These are phyloP conservation scores for Lunularia cruciata DNA, from an alignment of 225 moss, liverwort and hornwort genomes.

Conservation along the genomic window DNA sequence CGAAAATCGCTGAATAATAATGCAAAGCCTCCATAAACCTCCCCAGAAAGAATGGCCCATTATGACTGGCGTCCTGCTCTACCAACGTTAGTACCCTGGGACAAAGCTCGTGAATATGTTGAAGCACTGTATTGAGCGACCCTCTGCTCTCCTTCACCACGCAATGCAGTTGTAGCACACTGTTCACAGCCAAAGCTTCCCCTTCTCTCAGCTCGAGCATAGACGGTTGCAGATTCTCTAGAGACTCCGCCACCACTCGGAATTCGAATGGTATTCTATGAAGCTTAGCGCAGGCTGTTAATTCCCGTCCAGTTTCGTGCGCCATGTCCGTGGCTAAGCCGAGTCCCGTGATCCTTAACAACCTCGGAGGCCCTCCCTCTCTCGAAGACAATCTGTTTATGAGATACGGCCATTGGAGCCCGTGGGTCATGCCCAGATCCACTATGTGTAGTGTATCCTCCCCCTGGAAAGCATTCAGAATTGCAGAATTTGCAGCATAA, in stretches of 20 bases:
- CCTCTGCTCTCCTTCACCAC: slow-evolving; percentile 43
- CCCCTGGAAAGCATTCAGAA: slow-evolving; percentile 38
- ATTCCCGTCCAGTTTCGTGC: slow-evolving; percentile 25
- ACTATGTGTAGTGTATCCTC: slow-evolving; percentile 33
- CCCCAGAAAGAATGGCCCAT: slow-evolving; percentile 40
- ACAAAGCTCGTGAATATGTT: slow-evolving; percentile 29
- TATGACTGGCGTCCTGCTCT: slow-evolving; percentile 43
- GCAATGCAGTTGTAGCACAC: slow-evolving; percentile 33
- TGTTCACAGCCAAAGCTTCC: slow-evolving; percentile 44
- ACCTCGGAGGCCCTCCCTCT: slow-evolving; percentile 22
- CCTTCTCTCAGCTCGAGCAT: slow-evolving; percentile 32
- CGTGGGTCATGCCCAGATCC: slow-evolving; percentile 38
- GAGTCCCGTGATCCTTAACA: slow-evolving; percentile 37
- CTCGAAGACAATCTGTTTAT: slow-evolving; percentile 31
- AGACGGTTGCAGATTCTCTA: slow-evolving; percentile 23
- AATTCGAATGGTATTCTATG: slow-evolving; percentile 28
- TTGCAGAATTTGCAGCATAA: slow-evolving; percentile 34
- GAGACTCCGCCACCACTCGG: slow-evolving; percentile 16
- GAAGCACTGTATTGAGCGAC: slow-evolving; percentile 35
- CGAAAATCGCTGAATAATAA: slow-evolving; percentile 46
- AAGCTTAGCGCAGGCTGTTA: slow-evolving; percentile 16
- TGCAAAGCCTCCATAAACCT: slow-evolving; percentile 47
- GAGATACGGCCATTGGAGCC: slow-evolving; percentile 39
- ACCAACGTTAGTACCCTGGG: slow-evolving; percentile 41
- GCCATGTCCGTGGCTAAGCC: slow-evolving; percentile 19